Evolutionary conservation across 1,284 basidiomycete species (phyloP).

Genomic region (Mycosarcoma mackinlayi): DNA sequence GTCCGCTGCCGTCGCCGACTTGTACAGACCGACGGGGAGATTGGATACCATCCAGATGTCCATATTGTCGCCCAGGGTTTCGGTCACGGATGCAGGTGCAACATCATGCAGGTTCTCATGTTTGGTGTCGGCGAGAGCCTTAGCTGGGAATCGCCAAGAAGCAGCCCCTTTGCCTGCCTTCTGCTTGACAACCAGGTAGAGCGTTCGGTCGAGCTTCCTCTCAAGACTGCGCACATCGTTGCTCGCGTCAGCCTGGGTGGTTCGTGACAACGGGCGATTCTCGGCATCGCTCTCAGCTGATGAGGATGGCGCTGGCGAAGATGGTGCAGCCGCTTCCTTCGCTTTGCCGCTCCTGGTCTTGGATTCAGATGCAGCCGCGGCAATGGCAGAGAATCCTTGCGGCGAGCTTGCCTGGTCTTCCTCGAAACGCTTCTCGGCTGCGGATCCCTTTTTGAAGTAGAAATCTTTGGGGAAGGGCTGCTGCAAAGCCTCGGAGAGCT

Average conservation of each 20-base stretch:
- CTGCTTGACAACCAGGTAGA: constrained; percentile 82
- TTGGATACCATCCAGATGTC: constrained; percentile 66
- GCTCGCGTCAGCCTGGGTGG: constrained; percentile 75
- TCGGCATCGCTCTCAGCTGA: constrained; percentile 70
- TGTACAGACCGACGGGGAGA: constrained; percentile 58
- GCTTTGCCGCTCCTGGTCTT: constrained; percentile 17
- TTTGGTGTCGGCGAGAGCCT: constrained; percentile 28
- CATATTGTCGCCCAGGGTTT: constrained; percentile 54
- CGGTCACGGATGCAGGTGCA: constrained; percentile 49
- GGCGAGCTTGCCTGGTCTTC: constrained; percentile 59
- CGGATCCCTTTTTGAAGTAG: constrained; percentile 93
- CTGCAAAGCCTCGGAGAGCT: constrained; percentile 83
- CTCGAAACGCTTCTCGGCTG: constrained; percentile 84
- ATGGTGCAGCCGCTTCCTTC: constrained; percentile 11
- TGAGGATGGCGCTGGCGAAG: background rate
- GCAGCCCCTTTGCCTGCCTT: constrained; percentile 20
- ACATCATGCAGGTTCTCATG: constrained; percentile 47
- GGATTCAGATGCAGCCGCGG: constrained; percentile 12
- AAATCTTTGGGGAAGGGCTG: constrained; percentile 90
- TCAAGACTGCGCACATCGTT: constrained; percentile 80
- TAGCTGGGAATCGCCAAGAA: constrained; percentile 52
- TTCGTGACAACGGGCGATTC: constrained; percentile 46
- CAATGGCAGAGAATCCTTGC: constrained; percentile 41
- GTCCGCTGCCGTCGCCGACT: constrained; percentile 4
- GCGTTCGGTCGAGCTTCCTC: constrained; percentile 81